These are phyloP conservation scores for Globisporangium nagaii DNA, from an alignment of 352 stramenopile genomes.

Conservation along the genomic window DNA sequence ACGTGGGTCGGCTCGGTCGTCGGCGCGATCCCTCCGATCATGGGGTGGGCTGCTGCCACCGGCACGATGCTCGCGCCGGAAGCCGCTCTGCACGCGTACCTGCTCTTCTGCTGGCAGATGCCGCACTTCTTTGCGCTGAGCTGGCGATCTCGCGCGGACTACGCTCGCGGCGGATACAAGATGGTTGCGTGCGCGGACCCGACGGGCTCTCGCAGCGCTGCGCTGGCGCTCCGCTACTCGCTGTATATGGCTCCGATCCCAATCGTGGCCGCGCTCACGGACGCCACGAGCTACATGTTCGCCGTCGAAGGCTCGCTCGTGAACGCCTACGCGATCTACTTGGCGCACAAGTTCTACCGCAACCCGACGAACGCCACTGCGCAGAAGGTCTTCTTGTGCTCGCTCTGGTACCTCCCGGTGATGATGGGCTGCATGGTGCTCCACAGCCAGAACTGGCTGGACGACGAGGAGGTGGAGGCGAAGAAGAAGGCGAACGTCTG, in stretches of 20 bases:
- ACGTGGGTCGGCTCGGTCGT: conserved; percentile 98
- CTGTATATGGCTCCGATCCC: conserved; percentile 93
- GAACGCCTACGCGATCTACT: conserved; percentile 95
- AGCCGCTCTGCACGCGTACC: conserved; percentile 68
- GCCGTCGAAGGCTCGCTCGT: conserved; percentile 94
- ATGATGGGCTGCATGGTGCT: conserved; percentile 97
- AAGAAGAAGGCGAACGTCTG: conserved; percentile 54
- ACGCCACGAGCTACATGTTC: conserved; percentile 99
- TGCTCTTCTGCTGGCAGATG: conserved; percentile 99
- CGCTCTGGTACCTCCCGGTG: conserved; percentile 97
- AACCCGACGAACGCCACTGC: conserved; percentile 94
- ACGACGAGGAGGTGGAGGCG: conserved; percentile 57
- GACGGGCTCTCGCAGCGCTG: conserved; percentile 88
- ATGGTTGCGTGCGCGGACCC: conserved; percentile 94
- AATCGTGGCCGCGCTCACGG: conserved; percentile 86
- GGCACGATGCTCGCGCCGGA: conserved; percentile 72
- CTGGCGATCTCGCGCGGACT: conserved; percentile 95
- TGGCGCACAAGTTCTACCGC: conserved; percentile 93
- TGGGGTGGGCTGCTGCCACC: conserved; percentile 97
- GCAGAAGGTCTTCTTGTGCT: conserved; percentile 96
- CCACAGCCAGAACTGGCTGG: conserved; percentile 91
- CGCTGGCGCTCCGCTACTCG: conserved; percentile 93
- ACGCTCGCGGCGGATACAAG: conserved; percentile 89
- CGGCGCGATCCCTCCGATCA: conserved; percentile 97
- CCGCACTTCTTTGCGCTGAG: conserved; percentile 99